These are phyloP conservation scores for Curvularia hawaiiensis DNA, from an alignment of 2,329 filamentous ascomycete species.

Conservation along the genomic window DNA sequence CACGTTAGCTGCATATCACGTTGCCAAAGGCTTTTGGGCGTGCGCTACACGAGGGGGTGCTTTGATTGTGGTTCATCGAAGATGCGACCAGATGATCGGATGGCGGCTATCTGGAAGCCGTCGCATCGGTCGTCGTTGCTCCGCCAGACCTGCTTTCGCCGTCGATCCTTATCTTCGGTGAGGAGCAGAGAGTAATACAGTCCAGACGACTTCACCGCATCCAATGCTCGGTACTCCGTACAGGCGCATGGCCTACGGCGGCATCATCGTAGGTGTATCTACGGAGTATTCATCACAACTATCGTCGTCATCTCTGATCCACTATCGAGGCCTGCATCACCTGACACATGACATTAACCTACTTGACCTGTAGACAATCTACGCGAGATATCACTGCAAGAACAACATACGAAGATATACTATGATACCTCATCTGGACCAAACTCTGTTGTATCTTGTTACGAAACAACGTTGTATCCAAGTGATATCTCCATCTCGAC, in stretches of 20 bases:
- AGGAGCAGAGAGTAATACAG: not conserved
- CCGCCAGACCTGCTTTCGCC: not conserved
- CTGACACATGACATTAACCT: constrained; percentile 11
- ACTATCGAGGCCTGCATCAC: constrained; percentile 1
- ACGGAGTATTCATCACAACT: not conserved
- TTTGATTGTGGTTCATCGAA: constrained; percentile 21
- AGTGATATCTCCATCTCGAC: constrained; percentile 1
- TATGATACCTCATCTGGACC: constrained; percentile 18
- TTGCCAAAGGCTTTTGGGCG: constrained; percentile 16
- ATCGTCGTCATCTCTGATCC: not conserved
- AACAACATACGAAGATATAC: constrained; percentile 17
- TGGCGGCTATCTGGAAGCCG: constrained; percentile 11
- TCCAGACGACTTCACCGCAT: constrained; percentile 4
- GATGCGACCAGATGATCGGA: constrained; percentile 8
- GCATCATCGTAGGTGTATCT: not conserved
- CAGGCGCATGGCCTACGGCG: not conserved
- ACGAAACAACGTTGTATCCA: constrained; percentile 1
- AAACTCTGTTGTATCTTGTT: constrained; percentile 13
- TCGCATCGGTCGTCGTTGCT: not conserved
- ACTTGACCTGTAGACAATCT: constrained; percentile 21
- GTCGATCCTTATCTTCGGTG: not conserved
- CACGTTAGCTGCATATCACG: constrained; percentile 34
- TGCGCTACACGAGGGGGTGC: constrained; percentile 29
- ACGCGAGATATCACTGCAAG: constrained; percentile 16
- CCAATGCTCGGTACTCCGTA: not conserved